Evolutionary conservation across 106 monocot genomes (phyloP).

Genomic region (Posidonia australis): DNA sequence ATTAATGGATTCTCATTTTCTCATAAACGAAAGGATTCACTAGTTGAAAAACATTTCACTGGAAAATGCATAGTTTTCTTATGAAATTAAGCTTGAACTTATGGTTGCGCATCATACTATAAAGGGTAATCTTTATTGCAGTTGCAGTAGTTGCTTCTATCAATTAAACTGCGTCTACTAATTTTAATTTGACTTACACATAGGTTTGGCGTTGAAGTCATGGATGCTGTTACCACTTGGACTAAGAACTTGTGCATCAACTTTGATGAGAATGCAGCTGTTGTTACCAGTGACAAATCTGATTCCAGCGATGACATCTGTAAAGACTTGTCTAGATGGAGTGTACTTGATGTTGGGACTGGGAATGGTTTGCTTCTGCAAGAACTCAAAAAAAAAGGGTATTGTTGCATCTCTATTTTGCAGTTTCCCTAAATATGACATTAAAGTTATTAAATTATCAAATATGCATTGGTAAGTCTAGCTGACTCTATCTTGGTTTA

Average conservation of each 20-base stretch:
- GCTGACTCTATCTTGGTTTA: too few species aligned
- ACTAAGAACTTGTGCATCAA: slow-evolving; percentile 54
- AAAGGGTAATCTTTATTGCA: too few species aligned
- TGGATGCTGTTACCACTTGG: slow-evolving; percentile 53
- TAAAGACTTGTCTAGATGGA: slow-evolving; percentile 37
- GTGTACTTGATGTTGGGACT: slow-evolving; percentile 78
- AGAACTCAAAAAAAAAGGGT: slow-evolving; percentile 86
- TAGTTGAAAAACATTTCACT: too few species aligned
- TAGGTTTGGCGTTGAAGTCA: slow-evolving; percentile 71
- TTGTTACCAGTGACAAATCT: slow-evolving; percentile 19
- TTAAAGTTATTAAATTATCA: too few species aligned
- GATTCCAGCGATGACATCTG: slow-evolving; percentile 17
- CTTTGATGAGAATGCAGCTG: slow-evolving; percentile 13
- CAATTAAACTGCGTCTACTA: not conserved
- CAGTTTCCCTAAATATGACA: too few species aligned
- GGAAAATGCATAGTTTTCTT: too few species aligned
- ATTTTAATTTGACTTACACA: slow-evolving; percentile 5
- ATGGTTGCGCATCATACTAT: too few species aligned
- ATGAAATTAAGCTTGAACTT: too few species aligned
- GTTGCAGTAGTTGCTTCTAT: not conserved
- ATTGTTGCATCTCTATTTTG: not conserved
- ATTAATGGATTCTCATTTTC: too few species aligned
- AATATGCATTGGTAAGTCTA: too few species aligned
- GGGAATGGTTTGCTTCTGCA: slow-evolving; percentile 80
- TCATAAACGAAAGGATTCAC: too few species aligned